Evolutionary conservation across 306 rosid species (phyloP).

Genomic region (Inga oerstediana): DNA sequence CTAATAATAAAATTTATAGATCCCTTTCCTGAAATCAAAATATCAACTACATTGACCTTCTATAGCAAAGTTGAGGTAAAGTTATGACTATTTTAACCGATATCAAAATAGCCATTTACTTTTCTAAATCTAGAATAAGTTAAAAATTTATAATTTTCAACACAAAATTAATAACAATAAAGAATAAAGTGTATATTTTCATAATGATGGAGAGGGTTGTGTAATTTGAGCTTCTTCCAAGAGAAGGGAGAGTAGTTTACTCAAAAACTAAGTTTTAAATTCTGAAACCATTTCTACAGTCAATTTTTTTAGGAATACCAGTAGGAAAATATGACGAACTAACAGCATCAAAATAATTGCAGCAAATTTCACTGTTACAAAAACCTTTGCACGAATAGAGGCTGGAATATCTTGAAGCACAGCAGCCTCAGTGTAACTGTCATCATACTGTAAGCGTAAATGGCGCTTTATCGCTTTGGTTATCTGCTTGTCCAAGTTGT

Average conservation of each 20-base stretch:
- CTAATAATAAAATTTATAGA: background rate
- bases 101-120: background rate
- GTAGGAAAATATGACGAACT: background rate
- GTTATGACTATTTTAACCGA: background rate
- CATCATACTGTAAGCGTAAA: slow-evolving; percentile 50
- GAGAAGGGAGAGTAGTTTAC: background rate
- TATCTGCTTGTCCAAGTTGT: slow-evolving; percentile 46
- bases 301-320: background rate
- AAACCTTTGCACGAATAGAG: slow-evolving; percentile 63
- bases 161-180: background rate
- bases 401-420: slow-evolving; percentile 65
- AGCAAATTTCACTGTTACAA: background rate
- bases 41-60: background rate
- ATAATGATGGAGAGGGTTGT: background rate
- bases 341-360: background rate
- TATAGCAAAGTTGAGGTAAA: background rate
- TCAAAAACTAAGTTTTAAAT: background rate
- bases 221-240: background rate
- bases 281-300: background rate
- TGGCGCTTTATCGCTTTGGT: slow-evolving; percentile 49
- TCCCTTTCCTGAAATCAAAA: background rate
- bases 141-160: background rate
- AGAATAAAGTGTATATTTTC: background rate
- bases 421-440: slow-evolving; percentile 47
- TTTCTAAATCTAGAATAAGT: background rate